These are phyloP conservation scores for Dendrobium huoshanense DNA, from an alignment of 106 monocot species.

Conservation along the genomic window DNA sequence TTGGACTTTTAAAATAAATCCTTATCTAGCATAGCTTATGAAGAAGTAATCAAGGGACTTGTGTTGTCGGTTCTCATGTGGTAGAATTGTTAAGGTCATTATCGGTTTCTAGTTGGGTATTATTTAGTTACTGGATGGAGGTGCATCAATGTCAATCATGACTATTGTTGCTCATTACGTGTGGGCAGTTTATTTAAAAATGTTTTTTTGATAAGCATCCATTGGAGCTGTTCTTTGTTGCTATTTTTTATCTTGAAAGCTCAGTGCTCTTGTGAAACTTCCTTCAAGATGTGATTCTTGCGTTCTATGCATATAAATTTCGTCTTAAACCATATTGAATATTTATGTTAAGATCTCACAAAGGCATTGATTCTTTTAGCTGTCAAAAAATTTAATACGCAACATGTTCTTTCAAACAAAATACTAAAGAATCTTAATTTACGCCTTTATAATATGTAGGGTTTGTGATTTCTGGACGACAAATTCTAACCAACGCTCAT, in stretches of 20 bases:
- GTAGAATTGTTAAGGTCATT: not conserved
- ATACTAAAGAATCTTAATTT: not conserved
- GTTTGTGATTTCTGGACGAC: conserved; percentile 70
- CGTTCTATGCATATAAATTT: not conserved
- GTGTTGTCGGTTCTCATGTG: not conserved
- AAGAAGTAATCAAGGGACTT: not conserved
- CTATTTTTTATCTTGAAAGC: not conserved
- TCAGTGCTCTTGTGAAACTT: not conserved
- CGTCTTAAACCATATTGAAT: not conserved
- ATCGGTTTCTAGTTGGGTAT: not conserved
- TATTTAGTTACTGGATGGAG: not conserved
- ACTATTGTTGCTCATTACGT: not conserved
- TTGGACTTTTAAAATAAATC: not conserved
- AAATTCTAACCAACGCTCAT: conserved; percentile 97
- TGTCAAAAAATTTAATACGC: not conserved
- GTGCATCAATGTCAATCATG: not conserved
- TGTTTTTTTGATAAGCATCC: not conserved
- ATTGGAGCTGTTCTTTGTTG: not conserved
- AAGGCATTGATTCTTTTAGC: not conserved
- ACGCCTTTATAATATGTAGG: conserved; percentile 40
- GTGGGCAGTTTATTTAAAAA: not conserved
- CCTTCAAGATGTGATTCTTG: not conserved
- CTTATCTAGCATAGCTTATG: not conserved
- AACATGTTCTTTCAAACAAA: not conserved
- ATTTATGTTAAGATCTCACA: not conserved